Conservation (phyloP, 2,329 filamentous ascomycete genomes). For the Apiospora arundinis region DNA sequence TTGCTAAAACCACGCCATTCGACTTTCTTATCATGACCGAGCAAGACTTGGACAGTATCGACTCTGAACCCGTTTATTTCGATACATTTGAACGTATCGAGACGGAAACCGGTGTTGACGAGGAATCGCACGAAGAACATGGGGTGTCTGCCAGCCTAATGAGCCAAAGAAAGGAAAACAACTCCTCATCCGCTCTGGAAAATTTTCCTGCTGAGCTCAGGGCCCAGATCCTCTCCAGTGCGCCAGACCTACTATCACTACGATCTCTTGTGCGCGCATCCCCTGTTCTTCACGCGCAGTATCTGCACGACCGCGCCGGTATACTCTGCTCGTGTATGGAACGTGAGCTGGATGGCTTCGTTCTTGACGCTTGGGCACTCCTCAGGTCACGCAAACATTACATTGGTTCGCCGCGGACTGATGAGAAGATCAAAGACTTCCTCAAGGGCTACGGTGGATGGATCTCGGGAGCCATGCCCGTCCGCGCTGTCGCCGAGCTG, state of each 20-base stretch:
- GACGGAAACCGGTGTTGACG: neutral
- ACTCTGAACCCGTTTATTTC: neutral
- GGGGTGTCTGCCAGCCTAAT: neutral
- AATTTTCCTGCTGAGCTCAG: neutral
- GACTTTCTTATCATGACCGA: neutral
- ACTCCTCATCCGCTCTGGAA: neutral
- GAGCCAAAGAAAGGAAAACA: neutral
- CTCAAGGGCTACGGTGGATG: conserved; percentile 20
- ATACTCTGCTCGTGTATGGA: conserved; percentile 29
- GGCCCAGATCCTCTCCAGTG: conserved; percentile 26
- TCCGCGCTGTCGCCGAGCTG: conserved; percentile 8
- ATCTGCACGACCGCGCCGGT: conserved; percentile 27
- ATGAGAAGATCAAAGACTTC: conserved; percentile 23
- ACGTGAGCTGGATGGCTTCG: conserved; percentile 30
- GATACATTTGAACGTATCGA: neutral
- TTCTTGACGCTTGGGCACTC: conserved; percentile 31
- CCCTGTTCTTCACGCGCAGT: conserved; percentile 32
- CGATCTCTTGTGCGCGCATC: conserved; percentile 29
- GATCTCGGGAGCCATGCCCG: conserved; percentile 10
- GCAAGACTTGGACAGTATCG: neutral
- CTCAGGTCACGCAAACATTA: conserved; percentile 27
- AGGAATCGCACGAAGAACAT: neutral
- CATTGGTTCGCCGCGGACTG: conserved; percentile 25
- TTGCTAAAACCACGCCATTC: neutral
- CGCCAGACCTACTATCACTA: conserved; percentile 29